These are phyloP conservation scores for Brasilioporus rufonigricans DNA, from an alignment of 768 basidiomycete genomes.

Conservation along the genomic window DNA sequence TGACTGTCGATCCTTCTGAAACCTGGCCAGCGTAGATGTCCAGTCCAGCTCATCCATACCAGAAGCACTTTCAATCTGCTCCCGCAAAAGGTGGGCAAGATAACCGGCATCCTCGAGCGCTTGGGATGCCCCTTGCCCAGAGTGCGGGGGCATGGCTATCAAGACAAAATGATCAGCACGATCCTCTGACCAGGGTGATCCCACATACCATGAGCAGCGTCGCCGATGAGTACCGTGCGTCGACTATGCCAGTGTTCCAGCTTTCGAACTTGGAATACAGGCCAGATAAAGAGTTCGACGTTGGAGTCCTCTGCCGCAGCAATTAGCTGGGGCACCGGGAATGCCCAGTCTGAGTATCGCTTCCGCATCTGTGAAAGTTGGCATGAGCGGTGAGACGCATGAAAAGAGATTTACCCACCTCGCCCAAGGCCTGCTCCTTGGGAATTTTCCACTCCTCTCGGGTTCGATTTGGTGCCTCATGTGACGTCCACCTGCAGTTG, in stretches of 20 bases:
- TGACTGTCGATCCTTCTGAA: constrained; percentile 23
- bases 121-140: constrained; percentile 33
- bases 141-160: constrained; percentile 32
- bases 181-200: not conserved
- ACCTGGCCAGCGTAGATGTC: constrained; percentile 18
- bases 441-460: constrained; percentile 31
- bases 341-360: constrained; percentile 28
- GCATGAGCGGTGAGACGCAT: not conserved
- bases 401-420: constrained; percentile 6
- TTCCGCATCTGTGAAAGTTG: constrained; percentile 17
- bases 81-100: constrained; percentile 28
- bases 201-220: constrained; percentile 31
- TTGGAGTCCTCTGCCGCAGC: constrained; percentile 17
- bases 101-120: constrained; percentile 31
- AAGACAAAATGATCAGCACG: not conserved
- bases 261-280: constrained; percentile 25
- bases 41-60: constrained; percentile 6
- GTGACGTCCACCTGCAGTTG: constrained; percentile 27
- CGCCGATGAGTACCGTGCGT: constrained; percentile 29
- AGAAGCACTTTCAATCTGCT: constrained; percentile 6
- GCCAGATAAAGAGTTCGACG: constrained; percentile 25
- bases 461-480: constrained; percentile 25
- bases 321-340: constrained; percentile 29
- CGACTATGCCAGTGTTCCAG: constrained; percentile 25
- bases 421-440: constrained; percentile 19